These are phyloP conservation scores for Geotrichum phurueaensis DNA, from an alignment of 1,139 yeast species.

Conservation along the genomic window DNA sequence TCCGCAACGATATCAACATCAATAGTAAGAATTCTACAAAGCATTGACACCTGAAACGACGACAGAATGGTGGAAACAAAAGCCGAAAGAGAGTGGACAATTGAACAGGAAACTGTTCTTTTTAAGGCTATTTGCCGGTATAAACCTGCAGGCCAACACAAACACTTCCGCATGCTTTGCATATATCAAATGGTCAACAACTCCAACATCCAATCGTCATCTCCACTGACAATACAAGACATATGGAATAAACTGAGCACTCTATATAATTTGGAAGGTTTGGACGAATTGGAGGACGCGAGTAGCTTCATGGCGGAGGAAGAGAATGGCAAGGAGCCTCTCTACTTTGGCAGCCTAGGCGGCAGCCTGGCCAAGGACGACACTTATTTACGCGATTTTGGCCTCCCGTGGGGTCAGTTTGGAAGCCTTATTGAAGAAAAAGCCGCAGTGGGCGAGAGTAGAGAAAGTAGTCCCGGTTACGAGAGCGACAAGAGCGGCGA, in stretches of 20 bases:
- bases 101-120: slow-evolving; percentile 60
- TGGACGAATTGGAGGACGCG: slow-evolving; percentile 48
- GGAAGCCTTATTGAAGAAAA: slow-evolving; percentile 40
- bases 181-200: slow-evolving; percentile 51
- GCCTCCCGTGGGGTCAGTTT: slow-evolving; percentile 43
- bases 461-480: slow-evolving; percentile 16
- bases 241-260: slow-evolving; percentile 53
- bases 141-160: slow-evolving; percentile 53
- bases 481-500: slow-evolving; percentile 12
- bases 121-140: slow-evolving; percentile 61
- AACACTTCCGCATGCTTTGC: slow-evolving; percentile 52
- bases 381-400: slow-evolving; percentile 33
- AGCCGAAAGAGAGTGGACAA: slow-evolving; percentile 41
- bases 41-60: not conserved
- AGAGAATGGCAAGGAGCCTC: slow-evolving; percentile 7
- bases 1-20: not conserved
- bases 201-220: slow-evolving; percentile 25
- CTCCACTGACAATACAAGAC: slow-evolving; percentile 41
- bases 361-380: slow-evolving; percentile 16
- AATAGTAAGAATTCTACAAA: not conserved
- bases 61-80: slow-evolving; percentile 2
- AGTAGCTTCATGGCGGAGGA: slow-evolving; percentile 16
- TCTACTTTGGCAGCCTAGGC: slow-evolving; percentile 15
- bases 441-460: slow-evolving; percentile 31
- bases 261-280: slow-evolving; percentile 50